phyloP scores from a whole-genome alignment of 2,329 filamentous ascomycete genomes.

The Scopulariopsis brevicaulis region DNA sequence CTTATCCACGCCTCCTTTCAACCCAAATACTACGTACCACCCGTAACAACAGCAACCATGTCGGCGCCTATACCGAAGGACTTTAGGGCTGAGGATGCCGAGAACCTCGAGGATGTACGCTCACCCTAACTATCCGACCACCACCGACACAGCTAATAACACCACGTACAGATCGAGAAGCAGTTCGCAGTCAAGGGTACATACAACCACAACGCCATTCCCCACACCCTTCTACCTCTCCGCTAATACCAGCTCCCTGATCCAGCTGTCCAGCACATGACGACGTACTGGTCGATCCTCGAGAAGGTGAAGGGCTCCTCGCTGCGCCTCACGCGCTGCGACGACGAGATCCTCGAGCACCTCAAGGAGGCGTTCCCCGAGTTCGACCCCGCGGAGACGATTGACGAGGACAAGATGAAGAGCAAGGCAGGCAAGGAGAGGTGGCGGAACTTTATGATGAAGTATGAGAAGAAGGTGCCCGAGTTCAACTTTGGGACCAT shows the following conservation, averaged over 20 bases:
- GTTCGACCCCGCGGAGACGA: conserved; percentile 68
- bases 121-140: conserved; percentile 7
- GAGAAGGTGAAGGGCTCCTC: conserved; percentile 82
- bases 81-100: conserved; percentile 47
- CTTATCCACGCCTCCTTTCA: background rate
- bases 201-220: conserved; percentile 3
- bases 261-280: conserved; percentile 80
- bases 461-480: conserved; percentile 88
- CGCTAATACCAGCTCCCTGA: background rate
- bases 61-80: conserved; percentile 29
- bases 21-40: background rate
- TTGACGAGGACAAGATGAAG: conserved; percentile 95
- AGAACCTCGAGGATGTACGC: conserved; percentile 45
- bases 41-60: background rate
- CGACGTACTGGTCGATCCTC: conserved; percentile 94
- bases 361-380: conserved; percentile 84
- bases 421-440: conserved; percentile 88
- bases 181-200: conserved; percentile 94
- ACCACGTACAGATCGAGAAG: conserved; percentile 73
- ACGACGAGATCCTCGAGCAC: conserved; percentile 89
- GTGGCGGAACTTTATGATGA: conserved; percentile 91
- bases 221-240: background rate
- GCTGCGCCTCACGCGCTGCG: conserved; percentile 82
- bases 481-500: conserved; percentile 99
- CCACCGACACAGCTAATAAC: background rate